Conservation (phyloP, 2,329 filamentous ascomycete genomes). For the Aspergillus pseudonomiae region DNA sequence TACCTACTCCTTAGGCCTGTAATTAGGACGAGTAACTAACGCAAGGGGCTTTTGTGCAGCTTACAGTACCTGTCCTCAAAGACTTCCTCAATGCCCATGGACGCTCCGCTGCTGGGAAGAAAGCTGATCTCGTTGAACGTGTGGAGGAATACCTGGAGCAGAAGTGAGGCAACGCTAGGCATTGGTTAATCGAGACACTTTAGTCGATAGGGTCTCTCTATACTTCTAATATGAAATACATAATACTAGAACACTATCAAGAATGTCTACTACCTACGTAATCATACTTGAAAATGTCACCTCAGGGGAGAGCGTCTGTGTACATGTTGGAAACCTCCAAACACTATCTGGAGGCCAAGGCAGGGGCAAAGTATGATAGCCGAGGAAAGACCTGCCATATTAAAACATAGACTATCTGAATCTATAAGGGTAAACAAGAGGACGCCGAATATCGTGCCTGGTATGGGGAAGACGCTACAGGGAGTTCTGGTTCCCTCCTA, state of each 20-base stretch:
- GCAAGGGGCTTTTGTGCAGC: slow-evolving; percentile 25
- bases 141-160: slow-evolving; percentile 53
- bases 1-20: background rate
- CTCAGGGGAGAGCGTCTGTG: background rate
- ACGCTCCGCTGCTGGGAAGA: slow-evolving; percentile 49
- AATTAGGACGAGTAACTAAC: slow-evolving; percentile 6
- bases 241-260: background rate
- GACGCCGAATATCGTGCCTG: no score
- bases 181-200: background rate
- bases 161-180: slow-evolving; percentile 32
- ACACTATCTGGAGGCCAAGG: background rate
- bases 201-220: background rate
- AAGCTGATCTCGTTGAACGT: slow-evolving; percentile 54
- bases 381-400: no score
- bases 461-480: background rate
- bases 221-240: background rate
- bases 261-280: background rate
- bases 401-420: no score
- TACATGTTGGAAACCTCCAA: background rate
- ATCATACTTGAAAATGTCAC: background rate
- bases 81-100: slow-evolving; percentile 50
- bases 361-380: no score
- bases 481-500: background rate
- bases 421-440: no score
- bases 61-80: slow-evolving; percentile 52